phyloP scores from a whole-genome alignment of 352 stramenopile genomes.

The Globisporangium orthogonon region DNA sequence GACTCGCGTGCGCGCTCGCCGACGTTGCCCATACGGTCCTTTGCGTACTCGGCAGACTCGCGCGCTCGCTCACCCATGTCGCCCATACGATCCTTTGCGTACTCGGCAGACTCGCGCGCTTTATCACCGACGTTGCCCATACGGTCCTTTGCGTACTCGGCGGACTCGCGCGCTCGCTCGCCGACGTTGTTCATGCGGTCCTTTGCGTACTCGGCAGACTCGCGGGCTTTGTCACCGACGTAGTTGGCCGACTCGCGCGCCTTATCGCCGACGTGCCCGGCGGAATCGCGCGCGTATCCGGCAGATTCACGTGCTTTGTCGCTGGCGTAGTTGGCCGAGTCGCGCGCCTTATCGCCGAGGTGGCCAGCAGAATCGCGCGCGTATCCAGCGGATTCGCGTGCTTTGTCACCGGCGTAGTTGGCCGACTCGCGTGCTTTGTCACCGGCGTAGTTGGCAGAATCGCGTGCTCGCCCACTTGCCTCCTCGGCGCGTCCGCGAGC shows the following conservation, averaged over 20 bases:
- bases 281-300: conserved; percentile 9
- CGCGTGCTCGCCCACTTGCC: neutral
- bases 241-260: conserved; percentile 16
- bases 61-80: conserved; percentile 22
- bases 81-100: conserved; percentile 38
- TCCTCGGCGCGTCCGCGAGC: conserved; percentile 3
- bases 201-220: conserved; percentile 33
- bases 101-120: conserved; percentile 23
- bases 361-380: conserved; percentile 1
- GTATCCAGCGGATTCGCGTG: conserved; percentile 1
- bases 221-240: conserved; percentile 13
- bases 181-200: conserved; percentile 39
- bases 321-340: neutral
- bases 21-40: conserved; percentile 15
- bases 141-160: conserved; percentile 27
- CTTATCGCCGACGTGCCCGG: conserved; percentile 19
- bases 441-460: conserved; percentile 9
- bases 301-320: neutral
- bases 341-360: neutral
- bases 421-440: neutral
- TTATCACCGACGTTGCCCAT: conserved; percentile 13
- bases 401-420: neutral
- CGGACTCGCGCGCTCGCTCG: conserved; percentile 15
- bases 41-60: conserved; percentile 20
- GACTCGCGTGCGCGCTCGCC: conserved; percentile 17